Base-by-base conservation (phyloP, 75 land plant genomes). In the Picea sitchensis region DNA sequence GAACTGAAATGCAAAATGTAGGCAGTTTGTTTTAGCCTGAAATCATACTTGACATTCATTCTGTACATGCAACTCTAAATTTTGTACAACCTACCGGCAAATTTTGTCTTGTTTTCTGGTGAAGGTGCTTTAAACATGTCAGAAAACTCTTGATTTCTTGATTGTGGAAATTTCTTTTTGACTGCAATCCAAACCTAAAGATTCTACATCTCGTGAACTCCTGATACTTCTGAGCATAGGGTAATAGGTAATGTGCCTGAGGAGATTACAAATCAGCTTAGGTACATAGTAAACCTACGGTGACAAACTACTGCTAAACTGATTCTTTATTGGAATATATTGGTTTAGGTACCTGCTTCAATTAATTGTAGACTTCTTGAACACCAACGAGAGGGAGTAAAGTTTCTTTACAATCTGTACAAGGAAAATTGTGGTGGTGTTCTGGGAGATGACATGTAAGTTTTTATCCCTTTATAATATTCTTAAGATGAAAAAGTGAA, bases 391-490 rank as follows among this genome's bases (percentile, higher is more conserved):
- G 94, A 83, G 47, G 99, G 99, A 58, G 95, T 96, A 5, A 88
- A 81, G 75, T 96, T 96, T 77, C 83, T 96, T 26, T 96, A 92
- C 71, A 73, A 65, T 57, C 83, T 96, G 81, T 95, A 95, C 84
- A 88, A 84, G 74, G 84, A 86, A 56, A 88, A 92, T 58, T 88
- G 86, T 81, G 99, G 99, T 58, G 99, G 99, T 6, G 81, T 96
- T 57, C 94, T 96, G 59, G 99, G 99, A 79, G 99, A 96, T 93
- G 99, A 96, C 77, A 95, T 95, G 99, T 96, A 79, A 84, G 90
- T 87, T 57, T 76, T 26, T 12, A 20, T 20, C 61, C 15, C 41
- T 34, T 23, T 41, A 21, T 4, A 47, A 31, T 41, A 68, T 12
- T 81, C 14, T 32, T 67, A 6, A 15, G 71, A 8, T 34, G 36